Conservation (phyloP, 192 early-diverging fungal genomes). For the Backusella luteola region DNA sequence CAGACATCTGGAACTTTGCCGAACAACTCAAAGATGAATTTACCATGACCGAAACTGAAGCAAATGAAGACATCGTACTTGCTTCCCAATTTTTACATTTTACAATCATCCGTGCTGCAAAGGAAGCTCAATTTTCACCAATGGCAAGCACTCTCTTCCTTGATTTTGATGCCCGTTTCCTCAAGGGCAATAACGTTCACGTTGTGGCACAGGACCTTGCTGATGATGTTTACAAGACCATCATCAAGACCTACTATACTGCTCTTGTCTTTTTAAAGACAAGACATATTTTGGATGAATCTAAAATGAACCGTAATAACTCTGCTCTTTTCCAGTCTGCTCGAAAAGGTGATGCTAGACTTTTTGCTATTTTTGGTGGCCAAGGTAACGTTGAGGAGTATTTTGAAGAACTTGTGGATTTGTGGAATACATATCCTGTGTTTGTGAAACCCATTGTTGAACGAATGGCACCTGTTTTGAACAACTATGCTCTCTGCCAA, state of each 20-base stretch:
- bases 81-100: constrained; percentile 71
- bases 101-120: constrained; percentile 40
- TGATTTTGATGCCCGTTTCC: constrained; percentile 70
- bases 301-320: constrained; percentile 37
- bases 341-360: constrained; percentile 50
- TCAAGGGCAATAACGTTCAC: constrained; percentile 82
- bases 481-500: constrained; percentile 56
- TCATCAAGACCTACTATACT: constrained; percentile 78
- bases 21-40: constrained; percentile 84
- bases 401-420: constrained; percentile 85
- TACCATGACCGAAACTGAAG: constrained; percentile 47
- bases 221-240: constrained; percentile 52
- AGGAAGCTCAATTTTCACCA: constrained; percentile 60
- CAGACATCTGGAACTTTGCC: constrained; percentile 84
- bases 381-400: constrained; percentile 95
- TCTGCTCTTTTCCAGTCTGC: constrained; percentile 75
- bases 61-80: constrained; percentile 66
- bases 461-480: constrained; percentile 67
- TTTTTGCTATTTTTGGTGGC: constrained; percentile 93
- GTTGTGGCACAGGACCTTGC: constrained; percentile 59
- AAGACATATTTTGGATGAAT: constrained; percentile 27
- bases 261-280: constrained; percentile 63
- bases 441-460: constrained; percentile 73
- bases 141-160: constrained; percentile 69
- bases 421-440: constrained; percentile 78